Base-by-base conservation (phyloP, 2,329 filamentous ascomycete genomes). In the Raffaelea arxii region DNA sequence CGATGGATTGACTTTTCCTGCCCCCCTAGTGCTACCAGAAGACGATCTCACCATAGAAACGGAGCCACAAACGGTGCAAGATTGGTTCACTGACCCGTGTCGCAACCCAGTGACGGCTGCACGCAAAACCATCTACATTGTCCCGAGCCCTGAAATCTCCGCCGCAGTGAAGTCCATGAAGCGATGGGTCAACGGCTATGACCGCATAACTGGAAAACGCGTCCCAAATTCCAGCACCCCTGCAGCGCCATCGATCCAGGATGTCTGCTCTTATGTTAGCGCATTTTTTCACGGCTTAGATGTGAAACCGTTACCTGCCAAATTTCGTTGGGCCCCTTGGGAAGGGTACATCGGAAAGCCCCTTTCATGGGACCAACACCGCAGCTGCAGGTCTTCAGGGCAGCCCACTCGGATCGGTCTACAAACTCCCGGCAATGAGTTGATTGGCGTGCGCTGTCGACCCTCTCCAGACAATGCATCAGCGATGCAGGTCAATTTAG, bases 11-110 rank as follows among this genome's bases (percentile, higher is more conserved):
- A 60, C 64, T 0, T 84, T 81, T 50, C 80, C 79, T 0, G 75
- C 65, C 0, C 78, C 80, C 0, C 56, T 84, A 6, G 63, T 82
- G 0, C 61, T 84, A 0, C 80, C 80, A 0, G 67, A 64, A 3
- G 80, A 84, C 55, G 75, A 77, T 19, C 64, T 85, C 1, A 69
- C 72, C 1, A 59, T 67, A 27, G 72, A 82, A 35, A 71, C 74
- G 1, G 62, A 70, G 5, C 61, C 71, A 0, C 79, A 84, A 51
- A 73, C 66, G 35, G 62, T 78, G 37, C 63, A 65, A 24, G 65
- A 67, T 0, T 84, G 77, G 76, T 51, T 67, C 2, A 53, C 64
- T 0, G 60, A 63, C 23, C 62, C 63, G 6, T 53, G 64, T 6
- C 66, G 77, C 6, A 80, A 81, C 47, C 62, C 66, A 14, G 59